Base-by-base conservation (phyloP, 2,329 filamentous ascomycete genomes). In the Penicillium psychrosexuale region DNA sequence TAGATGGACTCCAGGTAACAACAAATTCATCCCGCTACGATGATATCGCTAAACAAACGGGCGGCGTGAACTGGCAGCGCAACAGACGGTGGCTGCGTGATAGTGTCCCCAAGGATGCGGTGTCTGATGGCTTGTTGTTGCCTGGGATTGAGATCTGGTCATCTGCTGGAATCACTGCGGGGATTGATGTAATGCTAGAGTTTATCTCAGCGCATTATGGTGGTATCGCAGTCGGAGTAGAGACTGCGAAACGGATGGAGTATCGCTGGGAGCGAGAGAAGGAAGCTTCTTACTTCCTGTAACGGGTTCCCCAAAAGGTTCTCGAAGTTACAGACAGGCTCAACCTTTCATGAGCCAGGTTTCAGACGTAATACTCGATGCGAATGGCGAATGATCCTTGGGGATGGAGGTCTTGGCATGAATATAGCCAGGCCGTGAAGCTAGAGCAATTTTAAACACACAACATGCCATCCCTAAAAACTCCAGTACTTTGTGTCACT, bases 141-240 rank as follows among this genome's bases (percentile, higher is more conserved):
- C 39, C 51, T 28, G 28, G 46, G 9, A 28, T 50, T 19, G 51
- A 54, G 27, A 50, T 54, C 4, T 54, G 51, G 51, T 44, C 51
- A 31, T 54, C 51, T 38, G 51, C 51, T n/a, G 51, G 51, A 15
- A 50, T 54, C 4, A 50, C 51, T 17, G 51, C 51, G 8, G 51
- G 51, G 17, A 54, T 54, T n/a, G 51, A 54, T 42, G 51, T 54
- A 7, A 54, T 50, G 51, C 22, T 54, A 27, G 51, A 54, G 33
- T 54, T 50, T 37, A 44, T 54, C 6, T 54, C 51, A 15, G 51
- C 39, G 11, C 46, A 54, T 50, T 54, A 54, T 22, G 51, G 51
- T 24, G 51, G 51, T 12, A 38, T 50, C 6, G 19, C 38, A 28
- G 33, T 54, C n/a, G 51, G 51, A 1, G 39, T n/a, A 22, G 39